phyloP scores from a whole-genome alignment of 805 yeast genomes.

The Metschnikowia kunwiensis region DNA sequence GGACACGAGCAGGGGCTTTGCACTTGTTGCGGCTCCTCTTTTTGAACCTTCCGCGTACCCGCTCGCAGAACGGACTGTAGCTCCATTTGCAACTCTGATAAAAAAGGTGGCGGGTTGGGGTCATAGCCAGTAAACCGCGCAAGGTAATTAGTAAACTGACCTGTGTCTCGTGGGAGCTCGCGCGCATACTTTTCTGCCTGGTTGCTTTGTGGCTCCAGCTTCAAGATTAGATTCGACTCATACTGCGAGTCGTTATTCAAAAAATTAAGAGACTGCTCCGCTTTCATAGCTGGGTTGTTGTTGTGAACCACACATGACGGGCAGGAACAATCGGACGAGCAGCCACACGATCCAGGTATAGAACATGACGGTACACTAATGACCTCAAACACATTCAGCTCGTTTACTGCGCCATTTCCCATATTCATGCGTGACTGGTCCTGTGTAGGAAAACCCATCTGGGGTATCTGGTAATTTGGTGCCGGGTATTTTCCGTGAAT shows the following conservation, averaged over 20 bases:
- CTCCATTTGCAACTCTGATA: constrained; percentile 7
- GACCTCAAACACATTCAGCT: constrained; percentile 19
- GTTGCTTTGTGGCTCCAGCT: constrained; percentile 5
- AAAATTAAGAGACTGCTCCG: constrained; percentile 9
- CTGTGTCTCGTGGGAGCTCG: constrained; percentile 8
- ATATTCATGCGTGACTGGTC: neutral
- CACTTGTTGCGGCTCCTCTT: constrained; percentile 1
- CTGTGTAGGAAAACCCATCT: neutral
- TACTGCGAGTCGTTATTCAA: constrained; percentile 14
- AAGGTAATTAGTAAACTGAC: constrained; percentile 2
- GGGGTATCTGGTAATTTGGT: too few relatives aligned
- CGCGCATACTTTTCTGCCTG: neutral
- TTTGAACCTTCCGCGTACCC: constrained; percentile 1
- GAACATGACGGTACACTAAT: constrained; percentile 34
- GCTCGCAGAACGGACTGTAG: constrained; percentile 6
- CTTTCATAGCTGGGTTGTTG: constrained; percentile 7
- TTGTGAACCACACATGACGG: constrained; percentile 37
- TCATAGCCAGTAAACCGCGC: constrained; percentile 2
- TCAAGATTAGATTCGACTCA: constrained; percentile 13
- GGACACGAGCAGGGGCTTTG: constrained; percentile 15
- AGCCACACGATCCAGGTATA: constrained; percentile 35
- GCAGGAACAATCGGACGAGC: constrained; percentile 37
- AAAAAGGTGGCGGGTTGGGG: constrained; percentile 1
- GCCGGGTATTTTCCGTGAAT: too few relatives aligned
- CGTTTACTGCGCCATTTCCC: neutral